phyloP scores from a whole-genome alignment of 169 alveolate species.

The Pseudocohnilembus persalinus region DNA sequence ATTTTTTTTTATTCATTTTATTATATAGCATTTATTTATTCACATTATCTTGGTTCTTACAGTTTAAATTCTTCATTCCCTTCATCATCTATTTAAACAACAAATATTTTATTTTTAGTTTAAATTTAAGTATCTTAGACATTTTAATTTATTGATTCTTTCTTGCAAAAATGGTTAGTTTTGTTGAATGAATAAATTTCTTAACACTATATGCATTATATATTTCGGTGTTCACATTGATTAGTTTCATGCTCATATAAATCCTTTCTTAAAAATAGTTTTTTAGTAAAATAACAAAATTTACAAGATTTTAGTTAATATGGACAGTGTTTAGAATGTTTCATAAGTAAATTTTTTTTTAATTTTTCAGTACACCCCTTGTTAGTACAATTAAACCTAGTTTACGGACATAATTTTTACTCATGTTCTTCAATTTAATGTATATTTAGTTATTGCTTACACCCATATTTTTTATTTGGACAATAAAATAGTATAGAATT shows the following conservation, averaged over 20 bases:
- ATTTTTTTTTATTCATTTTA: too few relatives aligned
- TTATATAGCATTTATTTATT: too few relatives aligned
- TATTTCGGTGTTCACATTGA: not conserved
- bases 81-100: too few relatives aligned
- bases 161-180: not conserved
- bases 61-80: too few relatives aligned
- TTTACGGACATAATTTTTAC: not conserved
- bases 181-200: not conserved
- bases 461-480: not conserved
- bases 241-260: not conserved
- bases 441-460: not conserved
- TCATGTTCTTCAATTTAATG: not conserved
- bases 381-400: not conserved
- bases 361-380: not conserved
- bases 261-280: not conserved
- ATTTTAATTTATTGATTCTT: not conserved
- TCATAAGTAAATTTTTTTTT: too few relatives aligned
- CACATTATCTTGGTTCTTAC: too few relatives aligned
- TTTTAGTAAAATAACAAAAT: not conserved
- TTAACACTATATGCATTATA: not conserved
- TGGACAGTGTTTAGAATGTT: not conserved
- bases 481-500: not conserved
- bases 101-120: too few relatives aligned
- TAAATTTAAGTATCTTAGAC: too few relatives aligned
- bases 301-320: not conserved